A percentile compares a stretch with the other conserved stretches of the same genome.
Evolutionary conservation across 2,329 filamentous ascomycete species (phyloP).

Genomic region (Penicillium occitanis): DNA sequence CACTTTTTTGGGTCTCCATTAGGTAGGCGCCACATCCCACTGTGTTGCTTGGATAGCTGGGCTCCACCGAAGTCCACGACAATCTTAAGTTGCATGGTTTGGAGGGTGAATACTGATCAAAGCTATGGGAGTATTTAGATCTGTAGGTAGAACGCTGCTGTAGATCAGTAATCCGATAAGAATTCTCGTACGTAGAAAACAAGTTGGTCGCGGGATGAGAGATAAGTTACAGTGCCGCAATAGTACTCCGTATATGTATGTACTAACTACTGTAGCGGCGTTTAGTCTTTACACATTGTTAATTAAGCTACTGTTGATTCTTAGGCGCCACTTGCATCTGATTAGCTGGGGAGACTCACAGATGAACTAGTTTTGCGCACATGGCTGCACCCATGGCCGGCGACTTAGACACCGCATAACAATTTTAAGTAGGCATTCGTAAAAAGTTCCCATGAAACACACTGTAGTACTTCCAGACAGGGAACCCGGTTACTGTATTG

Average conservation of each 20-base stretch:
- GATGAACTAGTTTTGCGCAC: background rate
- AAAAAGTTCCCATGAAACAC: background rate
- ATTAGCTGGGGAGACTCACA: conserved; percentile 1
- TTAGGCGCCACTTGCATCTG: background rate
- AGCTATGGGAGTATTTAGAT: no score
- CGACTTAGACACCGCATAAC: background rate
- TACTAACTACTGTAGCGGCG: background rate
- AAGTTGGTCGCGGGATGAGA: background rate
- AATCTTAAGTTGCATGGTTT: background rate
- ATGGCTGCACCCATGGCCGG: background rate
- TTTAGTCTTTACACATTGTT: background rate
- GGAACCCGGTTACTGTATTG: background rate
- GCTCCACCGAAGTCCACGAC: background rate
- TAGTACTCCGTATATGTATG: background rate
- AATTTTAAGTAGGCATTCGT: background rate
- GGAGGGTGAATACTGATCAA: background rate
- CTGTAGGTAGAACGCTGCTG: background rate
- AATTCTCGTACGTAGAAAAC: background rate
- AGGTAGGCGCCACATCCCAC: background rate
- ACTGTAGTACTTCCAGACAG: background rate
- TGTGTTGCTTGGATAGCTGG: background rate
- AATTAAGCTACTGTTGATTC: conserved; percentile 1
- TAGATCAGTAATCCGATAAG: background rate
- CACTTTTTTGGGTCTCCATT: background rate
- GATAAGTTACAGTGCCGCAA: background rate